Percentiles rank a stretch among this genome's conserved stretches.
Evolutionary conservation across 805 yeast genomes (phyloP).

Genomic region (Aciculoconidium aculeatum): DNA sequence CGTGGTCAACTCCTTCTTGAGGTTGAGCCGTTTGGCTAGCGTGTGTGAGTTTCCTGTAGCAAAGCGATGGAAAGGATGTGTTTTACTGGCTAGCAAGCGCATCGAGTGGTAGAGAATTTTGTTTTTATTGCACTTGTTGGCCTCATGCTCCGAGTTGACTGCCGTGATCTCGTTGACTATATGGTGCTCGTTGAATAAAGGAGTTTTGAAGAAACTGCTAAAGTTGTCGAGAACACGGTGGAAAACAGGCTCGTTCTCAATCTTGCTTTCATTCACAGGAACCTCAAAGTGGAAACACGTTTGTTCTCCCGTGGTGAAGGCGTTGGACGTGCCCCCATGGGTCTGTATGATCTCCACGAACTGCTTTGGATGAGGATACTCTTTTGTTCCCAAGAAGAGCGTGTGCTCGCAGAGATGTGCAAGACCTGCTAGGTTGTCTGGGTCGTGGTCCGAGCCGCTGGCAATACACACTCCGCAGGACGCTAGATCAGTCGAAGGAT

Average conservation of each 20-base stretch:
- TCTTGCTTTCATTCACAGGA: slow-evolving; percentile 35
- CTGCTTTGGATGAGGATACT: slow-evolving; percentile 42
- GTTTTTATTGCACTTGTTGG: slow-evolving; percentile 39
- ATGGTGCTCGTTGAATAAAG: slow-evolving; percentile 39
- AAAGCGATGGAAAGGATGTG: slow-evolving; percentile 55
- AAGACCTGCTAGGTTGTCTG: slow-evolving; percentile 62
- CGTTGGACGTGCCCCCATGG: slow-evolving; percentile 58
- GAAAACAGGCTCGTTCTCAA: slow-evolving; percentile 32
- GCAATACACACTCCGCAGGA: slow-evolving; percentile 72
- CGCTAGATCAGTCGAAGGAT: slow-evolving; percentile 57
- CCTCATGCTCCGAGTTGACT: slow-evolving; percentile 60
- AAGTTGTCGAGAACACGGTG: slow-evolving; percentile 44
- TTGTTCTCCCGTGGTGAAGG: slow-evolving; percentile 62
- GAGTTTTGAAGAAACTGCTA: slow-evolving; percentile 45
- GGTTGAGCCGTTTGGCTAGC: slow-evolving; percentile 27
- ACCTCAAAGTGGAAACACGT: slow-evolving; percentile 61
- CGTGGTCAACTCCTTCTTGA: slow-evolving; percentile 28
- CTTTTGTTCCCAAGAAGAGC: slow-evolving; percentile 45
- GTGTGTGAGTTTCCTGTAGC: slow-evolving; percentile 61
- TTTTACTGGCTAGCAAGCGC: slow-evolving; percentile 40
- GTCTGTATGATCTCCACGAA: slow-evolving; percentile 40
- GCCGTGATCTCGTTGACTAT: slow-evolving; percentile 52
- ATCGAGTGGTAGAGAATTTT: slow-evolving; percentile 57
- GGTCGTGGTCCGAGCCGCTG: slow-evolving; percentile 79
- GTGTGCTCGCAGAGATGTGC: slow-evolving; percentile 91